These are phyloP conservation scores for Coccomyxa sp. DNA, from an alignment of 139 green algal genomes.

Conservation along the genomic window DNA sequence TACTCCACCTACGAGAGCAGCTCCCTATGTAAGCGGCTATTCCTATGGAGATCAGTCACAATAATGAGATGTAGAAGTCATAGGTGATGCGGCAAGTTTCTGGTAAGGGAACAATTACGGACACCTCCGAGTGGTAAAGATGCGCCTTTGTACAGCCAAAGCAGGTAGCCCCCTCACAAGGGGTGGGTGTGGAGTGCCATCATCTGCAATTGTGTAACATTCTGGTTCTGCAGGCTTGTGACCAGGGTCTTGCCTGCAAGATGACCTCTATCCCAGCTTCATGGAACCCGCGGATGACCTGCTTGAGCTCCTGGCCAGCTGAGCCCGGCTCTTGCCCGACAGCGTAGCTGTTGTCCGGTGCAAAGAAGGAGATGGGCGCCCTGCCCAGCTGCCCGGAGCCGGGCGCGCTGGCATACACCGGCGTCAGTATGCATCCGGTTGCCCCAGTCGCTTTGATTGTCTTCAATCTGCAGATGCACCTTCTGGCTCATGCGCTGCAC, in stretches of 20 bases:
- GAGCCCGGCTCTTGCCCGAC: constrained; percentile 15
- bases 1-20: constrained; percentile 52
- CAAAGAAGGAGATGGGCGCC: constrained; percentile 45
- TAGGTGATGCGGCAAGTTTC: too few relatives aligned
- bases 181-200: background rate
- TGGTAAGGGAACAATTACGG: too few relatives aligned
- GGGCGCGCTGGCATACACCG: constrained; percentile 19
- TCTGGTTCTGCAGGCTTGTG: too few relatives aligned
- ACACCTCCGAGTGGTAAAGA: background rate
- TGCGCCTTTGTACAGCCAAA: background rate
- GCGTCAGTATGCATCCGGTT: constrained; percentile 56
- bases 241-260: constrained; percentile 35
- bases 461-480: background rate
- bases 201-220: too few relatives aligned
- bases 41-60: background rate
- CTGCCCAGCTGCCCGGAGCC: constrained; percentile 21
- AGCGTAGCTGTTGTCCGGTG: constrained; percentile 41
- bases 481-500: background rate
- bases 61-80: background rate
- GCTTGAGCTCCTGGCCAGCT: constrained; percentile 52
- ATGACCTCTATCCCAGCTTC: constrained; percentile 63
- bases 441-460: constrained; percentile 23
- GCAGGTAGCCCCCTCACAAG: background rate
- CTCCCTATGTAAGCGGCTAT: background rate
- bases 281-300: constrained; percentile 50